Percentiles rank a stretch among this genome's conserved stretches.
These are phyloP conservation scores for Pseudonectria buxi DNA, from an alignment of 2,329 filamentous ascomycete species.

Conservation along the genomic window DNA sequence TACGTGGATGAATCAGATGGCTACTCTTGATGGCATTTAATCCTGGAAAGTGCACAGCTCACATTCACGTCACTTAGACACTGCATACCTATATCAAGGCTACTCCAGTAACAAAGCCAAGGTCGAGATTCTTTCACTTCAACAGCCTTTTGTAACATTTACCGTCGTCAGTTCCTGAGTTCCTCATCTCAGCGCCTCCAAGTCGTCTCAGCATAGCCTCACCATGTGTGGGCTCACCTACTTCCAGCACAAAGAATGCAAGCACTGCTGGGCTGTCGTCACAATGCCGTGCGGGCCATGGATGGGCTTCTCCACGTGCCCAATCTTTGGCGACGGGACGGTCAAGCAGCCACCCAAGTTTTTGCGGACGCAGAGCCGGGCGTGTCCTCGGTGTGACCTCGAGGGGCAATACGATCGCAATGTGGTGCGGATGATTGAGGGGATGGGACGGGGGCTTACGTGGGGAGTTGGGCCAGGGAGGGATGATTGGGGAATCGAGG, in stretches of 20 bases:
- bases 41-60: no score
- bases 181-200: no score
- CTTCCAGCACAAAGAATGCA: slow-evolving; percentile 42
- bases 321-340: slow-evolving; percentile 32
- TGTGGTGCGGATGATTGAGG: slow-evolving; percentile 37
- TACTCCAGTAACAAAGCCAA: not conserved
- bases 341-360: slow-evolving; percentile 30
- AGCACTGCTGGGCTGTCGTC: slow-evolving; percentile 47
- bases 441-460: slow-evolving; percentile 37
- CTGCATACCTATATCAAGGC: not conserved
- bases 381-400: slow-evolving; percentile 38
- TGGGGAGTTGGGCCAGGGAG: slow-evolving; percentile 40
- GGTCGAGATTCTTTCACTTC: no score
- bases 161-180: no score
- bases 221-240: slow-evolving; percentile 44
- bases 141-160: no score
- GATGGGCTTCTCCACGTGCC: slow-evolving; percentile 45
- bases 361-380: slow-evolving; percentile 29
- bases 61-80: no score
- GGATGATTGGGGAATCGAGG: slow-evolving; percentile 31
- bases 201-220: not conserved
- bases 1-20: no score
- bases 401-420: slow-evolving; percentile 41
- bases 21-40: no score
- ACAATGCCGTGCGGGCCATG: slow-evolving; percentile 40